Base-by-base conservation (phyloP, 129 eudicot species). In the Centrapalus pauciflorus region DNA sequence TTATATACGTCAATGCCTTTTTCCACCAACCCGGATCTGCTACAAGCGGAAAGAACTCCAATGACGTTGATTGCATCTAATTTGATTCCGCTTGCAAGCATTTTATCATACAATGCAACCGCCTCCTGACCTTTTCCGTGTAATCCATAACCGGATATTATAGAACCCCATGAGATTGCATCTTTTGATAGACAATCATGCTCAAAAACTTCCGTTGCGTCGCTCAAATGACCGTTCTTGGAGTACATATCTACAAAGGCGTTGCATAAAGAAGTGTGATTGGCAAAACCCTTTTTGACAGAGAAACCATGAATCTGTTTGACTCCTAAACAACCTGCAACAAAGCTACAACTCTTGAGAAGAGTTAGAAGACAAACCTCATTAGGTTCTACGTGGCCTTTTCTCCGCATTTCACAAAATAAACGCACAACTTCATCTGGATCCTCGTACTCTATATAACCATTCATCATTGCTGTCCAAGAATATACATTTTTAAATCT, bases 1-100 rank as follows among this genome's bases (percentile, higher is more conserved):
- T 54, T 67, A 48, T 81, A 87, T 29, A 73, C 67, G 26, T 72
- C 54, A 20, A 80, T 68, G 17, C 93, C 86, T 56, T 80, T 85
- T 38, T 78, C 43, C 2, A 80, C 40, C 66, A 83, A 67, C 34
- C 87, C 84, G 26, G 95, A 81, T 56, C 72, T 78, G n/a, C 79
- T 73, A 72, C 96, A 89, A 10, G 88, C 96, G 37, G 96, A 83
- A 54, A 89, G 87, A 81, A 83, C 86, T 27, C 90, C 87, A 50
- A 83, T 75, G 26, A 83, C 61, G 1, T 80, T 71, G 16, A 84
- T 78, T 28, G 69, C 61, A 56, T 86, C 95, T 0, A 83, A 84
- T 55, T 79, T 86, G 29, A 77, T 67, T 16, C 82, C 86, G 21
- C 21, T 70, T 14, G 16, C 55, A 26, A 83, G 51, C 96, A 89